Base-by-base conservation (phyloP, 2,329 filamentous ascomycete species). In the Aspergillus pseudotamarii region DNA sequence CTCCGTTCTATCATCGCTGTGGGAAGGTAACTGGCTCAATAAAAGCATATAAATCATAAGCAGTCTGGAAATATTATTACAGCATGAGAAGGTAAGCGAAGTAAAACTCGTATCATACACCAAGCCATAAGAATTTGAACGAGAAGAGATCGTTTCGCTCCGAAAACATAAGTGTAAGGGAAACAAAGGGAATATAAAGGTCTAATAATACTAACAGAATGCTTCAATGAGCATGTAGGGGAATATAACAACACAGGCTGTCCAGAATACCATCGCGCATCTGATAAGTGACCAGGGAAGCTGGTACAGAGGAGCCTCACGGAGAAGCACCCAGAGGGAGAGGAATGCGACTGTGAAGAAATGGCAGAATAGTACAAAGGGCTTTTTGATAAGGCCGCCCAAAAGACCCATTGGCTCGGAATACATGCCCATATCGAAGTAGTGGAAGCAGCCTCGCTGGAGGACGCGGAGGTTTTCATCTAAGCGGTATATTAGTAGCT, bases 291-390 rank as follows among this genome's bases (percentile, higher is more conserved):
- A 84, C 14, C 91, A 64, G 0, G 92, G 91, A 48, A 89, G 79
- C 72, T 86, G 87, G 71, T 67, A 86, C 76, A 76, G 71, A 54
- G 82, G 81, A 1, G 83, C 70, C 65, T 84, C 76, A 73, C 84
- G 73, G 74, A 84, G 82, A 67, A 89, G 78, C 50, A 89, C 79
- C 90, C 91, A 96, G 68, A 98, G 93, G 30, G 90, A 89, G 68
- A 96, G 86, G 69, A 98, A 88, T 3, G 95, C 95, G 36, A 99
- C 95, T 32, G 89, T 87, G 81, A 97, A 99, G 82, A 99, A 99
- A 79, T 99, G 95, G 76, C 91, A 91, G 70, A 95, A 89, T 45
- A 99, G 87, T 45, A 93, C 85, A 58, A 89, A 78, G 0, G 95
- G 95, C 59, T 89, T 86, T 57, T 89, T 86, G 68, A 96, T 89